Evolutionary conservation across 169 alveolate species (phyloP).

Genomic region (Plasmodium gaboni): DNA sequence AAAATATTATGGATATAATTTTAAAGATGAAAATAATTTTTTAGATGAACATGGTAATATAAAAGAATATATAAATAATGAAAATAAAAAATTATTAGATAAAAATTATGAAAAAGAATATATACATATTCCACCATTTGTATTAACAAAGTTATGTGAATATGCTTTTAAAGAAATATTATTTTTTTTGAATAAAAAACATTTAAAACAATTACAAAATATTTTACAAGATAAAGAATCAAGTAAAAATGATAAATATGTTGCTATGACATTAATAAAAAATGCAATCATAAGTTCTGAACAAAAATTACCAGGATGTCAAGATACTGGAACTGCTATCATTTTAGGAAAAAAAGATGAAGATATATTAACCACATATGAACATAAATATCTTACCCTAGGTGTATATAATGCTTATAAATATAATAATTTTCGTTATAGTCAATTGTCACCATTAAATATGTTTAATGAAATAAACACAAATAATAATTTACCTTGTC

Average conservation of each 20-base stretch:
- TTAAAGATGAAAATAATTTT: conserved; percentile 30
- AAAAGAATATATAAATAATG: not conserved
- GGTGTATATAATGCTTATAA: conserved; percentile 91
- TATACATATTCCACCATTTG: conserved; percentile 79
- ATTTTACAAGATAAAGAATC: conserved; percentile 86
- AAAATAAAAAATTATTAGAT: conserved; percentile 5
- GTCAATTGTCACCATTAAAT: conserved; percentile 89
- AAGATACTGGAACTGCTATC: conserved; percentile 93
- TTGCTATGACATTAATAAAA: conserved; percentile 87
- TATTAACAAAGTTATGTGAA: conserved; percentile 78
- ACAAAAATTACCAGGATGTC: conserved; percentile 90
- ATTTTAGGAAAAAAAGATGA: conserved; percentile 89
- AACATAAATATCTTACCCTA: conserved; percentile 83
- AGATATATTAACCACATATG: conserved; percentile 75
- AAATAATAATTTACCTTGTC: conserved; percentile 91
- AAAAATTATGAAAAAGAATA: conserved; percentile 31
- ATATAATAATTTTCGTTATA: conserved; percentile 86
- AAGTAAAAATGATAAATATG: conserved; percentile 87
- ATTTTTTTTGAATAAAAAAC: conserved; percentile 84
- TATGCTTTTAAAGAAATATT: conserved; percentile 83
- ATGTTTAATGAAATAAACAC: conserved; percentile 92
- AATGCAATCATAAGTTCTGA: conserved; percentile 88
- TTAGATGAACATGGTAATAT: conserved; percentile 51
- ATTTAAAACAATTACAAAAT: conserved; percentile 80
- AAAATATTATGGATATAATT: conserved; percentile 51